phyloP scores from a whole-genome alignment of 139 green algal species.

The Chlorella sp. region DNA sequence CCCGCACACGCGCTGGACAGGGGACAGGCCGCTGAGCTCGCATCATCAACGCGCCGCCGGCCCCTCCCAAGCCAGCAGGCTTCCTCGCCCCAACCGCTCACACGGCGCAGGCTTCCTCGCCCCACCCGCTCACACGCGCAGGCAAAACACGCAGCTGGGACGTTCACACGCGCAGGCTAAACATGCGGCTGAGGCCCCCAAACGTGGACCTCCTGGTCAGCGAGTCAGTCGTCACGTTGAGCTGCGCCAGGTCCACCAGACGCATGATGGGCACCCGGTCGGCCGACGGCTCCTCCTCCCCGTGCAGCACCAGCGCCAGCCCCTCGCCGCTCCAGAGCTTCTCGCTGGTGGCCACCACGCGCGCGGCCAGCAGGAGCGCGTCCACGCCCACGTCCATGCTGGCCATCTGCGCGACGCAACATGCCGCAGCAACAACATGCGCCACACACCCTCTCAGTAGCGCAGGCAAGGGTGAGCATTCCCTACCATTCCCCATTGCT shows the following conservation, averaged over 20 bases:
- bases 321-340: slow-evolving; percentile 18
- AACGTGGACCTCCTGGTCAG: neutral
- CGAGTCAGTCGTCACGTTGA: neutral
- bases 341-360: slow-evolving; percentile 3
- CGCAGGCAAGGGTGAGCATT: no score
- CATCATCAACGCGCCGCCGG: no score
- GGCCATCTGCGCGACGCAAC: neutral
- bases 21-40: no score
- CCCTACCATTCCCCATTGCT: no score
- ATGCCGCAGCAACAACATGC: no score
- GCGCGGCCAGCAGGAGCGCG: slow-evolving; percentile 5
- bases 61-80: no score
- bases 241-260: slow-evolving; percentile 20
- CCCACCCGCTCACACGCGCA: no score
- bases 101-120: no score
- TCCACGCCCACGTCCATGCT: slow-evolving; percentile 6
- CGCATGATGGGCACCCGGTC: slow-evolving; percentile 32
- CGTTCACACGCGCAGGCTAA: neutral
- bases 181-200: neutral
- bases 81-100: no score
- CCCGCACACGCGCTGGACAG: no score
- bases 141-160: no score
- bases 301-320: slow-evolving; percentile 29
- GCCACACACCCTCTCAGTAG: no score
- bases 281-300: slow-evolving; percentile 19